These are phyloP conservation scores for Solanum piurae DNA, from an alignment of 257 asterid species.

Conservation along the genomic window DNA sequence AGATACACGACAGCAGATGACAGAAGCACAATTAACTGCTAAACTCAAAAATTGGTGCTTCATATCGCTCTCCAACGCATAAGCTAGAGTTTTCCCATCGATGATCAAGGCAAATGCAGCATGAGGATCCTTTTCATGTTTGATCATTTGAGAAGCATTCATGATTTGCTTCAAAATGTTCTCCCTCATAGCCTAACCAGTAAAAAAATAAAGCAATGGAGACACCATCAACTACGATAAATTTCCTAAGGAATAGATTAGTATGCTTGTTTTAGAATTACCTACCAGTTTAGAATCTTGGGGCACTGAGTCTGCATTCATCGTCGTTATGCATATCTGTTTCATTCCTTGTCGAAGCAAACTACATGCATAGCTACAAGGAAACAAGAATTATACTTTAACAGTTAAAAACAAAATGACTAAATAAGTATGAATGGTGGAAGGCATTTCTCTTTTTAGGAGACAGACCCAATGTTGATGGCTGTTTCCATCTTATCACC, in stretches of 20 bases:
- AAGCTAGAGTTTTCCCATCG: slow-evolving; percentile 81
- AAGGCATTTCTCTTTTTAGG: background rate
- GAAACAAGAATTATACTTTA: slow-evolving; percentile 3
- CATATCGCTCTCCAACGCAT: slow-evolving; percentile 77
- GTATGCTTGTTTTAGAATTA: background rate
- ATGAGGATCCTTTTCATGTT: slow-evolving; percentile 77
- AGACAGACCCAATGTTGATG: slow-evolving; percentile 91
- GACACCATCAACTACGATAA: background rate
- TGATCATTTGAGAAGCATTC: slow-evolving; percentile 67
- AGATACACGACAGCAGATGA: slow-evolving; percentile 98
- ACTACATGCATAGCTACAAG: slow-evolving; percentile 80
- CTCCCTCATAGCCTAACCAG: slow-evolving; percentile 50
- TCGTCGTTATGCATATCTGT: slow-evolving; percentile 54
- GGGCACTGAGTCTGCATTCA: slow-evolving; percentile 27
- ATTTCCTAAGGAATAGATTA: background rate
- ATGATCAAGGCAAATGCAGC: slow-evolving; percentile 94
- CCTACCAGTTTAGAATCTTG: slow-evolving; percentile 59
- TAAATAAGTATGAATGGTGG: background rate
- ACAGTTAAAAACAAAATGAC: background rate
- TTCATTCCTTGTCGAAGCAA: slow-evolving; percentile 99
- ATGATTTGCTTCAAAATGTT: slow-evolving; percentile 67
- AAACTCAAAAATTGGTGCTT: slow-evolving; percentile 65
- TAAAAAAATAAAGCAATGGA: slow-evolving; percentile 1
- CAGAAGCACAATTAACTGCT: slow-evolving; percentile 92
- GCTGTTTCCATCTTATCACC: slow-evolving; percentile 99